Base-by-base conservation (phyloP, 2,329 filamentous ascomycete genomes). In the Alternaria longipes region DNA sequence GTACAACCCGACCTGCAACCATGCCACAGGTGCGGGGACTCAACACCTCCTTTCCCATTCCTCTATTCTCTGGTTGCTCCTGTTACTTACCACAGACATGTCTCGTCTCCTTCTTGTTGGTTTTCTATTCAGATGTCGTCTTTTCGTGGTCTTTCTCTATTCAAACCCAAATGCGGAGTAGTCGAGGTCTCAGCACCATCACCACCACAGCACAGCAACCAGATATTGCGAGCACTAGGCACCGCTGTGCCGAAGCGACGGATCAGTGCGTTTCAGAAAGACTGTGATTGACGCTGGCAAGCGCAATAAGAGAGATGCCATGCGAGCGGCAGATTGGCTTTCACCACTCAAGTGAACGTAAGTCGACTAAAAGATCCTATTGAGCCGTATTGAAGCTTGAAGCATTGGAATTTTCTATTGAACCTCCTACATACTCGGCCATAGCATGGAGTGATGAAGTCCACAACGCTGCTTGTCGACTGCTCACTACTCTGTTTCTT, bases 111-210 rank as follows among this genome's bases (percentile, higher is more conserved):
- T 18, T 14, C 50, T n/a, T 8, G 53, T 66, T 4, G 4, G 53
- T 66, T 65, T 69, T 54, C 54, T 73, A 72, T 73, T 76, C 64
- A 74, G 12, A 50, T 46, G 28, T 65, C 47, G 14, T 50, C 14
- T 24, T 42, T 24, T 49, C 34, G 32, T 54, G 26, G 46, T 55
- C 28, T 42, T 34, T 67, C 72, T 71, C 71, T 76, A 76, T 76
- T 76, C 73, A 77, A 57, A 72, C 69, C 75, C 72, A 47, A 70
- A 74, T 71, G 34, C 65, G 72, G 72, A 49, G 63, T 53, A 22
- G 32, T 26, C 11, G 44, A 20, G 36, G 69, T 75, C 58, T 71
- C 63, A 69, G 53, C 49, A 53, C 14, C 52, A 67, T 30, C 54
- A 60, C 66, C 49, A 53, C 44, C 52, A 51, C 38, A 57, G 44